phyloP scores from a whole-genome alignment of 225 moss, liverwort and hornwort genomes.

The Rhytidiadelphus loreus region DNA sequence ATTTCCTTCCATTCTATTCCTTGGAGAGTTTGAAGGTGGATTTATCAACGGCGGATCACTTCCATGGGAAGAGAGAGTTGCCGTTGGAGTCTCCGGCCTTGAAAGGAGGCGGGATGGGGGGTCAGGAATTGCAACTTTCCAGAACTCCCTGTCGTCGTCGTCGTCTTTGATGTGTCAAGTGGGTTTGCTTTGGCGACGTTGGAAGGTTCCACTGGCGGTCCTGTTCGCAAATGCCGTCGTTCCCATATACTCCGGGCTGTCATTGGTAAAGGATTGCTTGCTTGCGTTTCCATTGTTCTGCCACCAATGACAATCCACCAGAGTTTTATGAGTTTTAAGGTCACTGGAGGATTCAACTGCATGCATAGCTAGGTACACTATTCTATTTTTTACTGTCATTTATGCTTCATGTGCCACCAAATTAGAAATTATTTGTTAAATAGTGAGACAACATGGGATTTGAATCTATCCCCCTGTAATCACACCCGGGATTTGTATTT shows the following conservation, averaged over 20 bases:
- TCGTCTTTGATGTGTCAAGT: background rate
- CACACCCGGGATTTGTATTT: background rate
- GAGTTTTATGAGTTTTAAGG: background rate
- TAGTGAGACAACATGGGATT: background rate
- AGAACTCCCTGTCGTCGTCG: background rate
- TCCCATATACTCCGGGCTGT: constrained; percentile 17
- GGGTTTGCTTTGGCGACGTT: background rate
- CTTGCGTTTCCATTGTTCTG: background rate
- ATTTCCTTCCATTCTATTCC: background rate
- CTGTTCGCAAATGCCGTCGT: constrained; percentile 2
- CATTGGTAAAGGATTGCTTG: background rate
- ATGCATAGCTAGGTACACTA: background rate
- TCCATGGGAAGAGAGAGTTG: constrained; percentile 12
- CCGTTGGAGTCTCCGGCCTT: constrained; percentile 6
- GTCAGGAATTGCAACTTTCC: constrained; percentile 1
- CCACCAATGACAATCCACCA: background rate
- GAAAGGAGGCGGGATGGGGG: constrained; percentile 16
- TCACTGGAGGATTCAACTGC: background rate
- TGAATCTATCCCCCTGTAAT: background rate
- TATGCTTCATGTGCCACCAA: background rate
- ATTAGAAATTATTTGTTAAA: background rate
- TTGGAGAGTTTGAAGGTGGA: background rate
- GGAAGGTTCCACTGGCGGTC: background rate
- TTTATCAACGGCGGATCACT: background rate
- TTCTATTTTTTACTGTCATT: background rate